Evolutionary conservation across 2,329 filamentous ascomycete genomes (phyloP).

Genomic region (Aspergillus aculeatus): DNA sequence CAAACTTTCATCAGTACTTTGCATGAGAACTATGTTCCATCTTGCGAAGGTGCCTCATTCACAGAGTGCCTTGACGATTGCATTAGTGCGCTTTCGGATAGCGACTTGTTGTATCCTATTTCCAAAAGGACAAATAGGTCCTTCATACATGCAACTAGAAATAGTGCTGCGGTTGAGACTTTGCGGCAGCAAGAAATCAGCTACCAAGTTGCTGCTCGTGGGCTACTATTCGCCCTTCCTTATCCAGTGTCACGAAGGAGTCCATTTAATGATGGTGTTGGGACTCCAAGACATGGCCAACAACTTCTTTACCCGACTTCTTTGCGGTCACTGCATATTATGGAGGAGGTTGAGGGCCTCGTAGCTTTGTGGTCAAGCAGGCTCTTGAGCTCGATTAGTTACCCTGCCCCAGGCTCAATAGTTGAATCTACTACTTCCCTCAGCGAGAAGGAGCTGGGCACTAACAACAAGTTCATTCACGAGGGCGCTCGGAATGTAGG

Average conservation of each 20-base stretch:
- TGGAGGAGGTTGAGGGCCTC: conserved; percentile 75
- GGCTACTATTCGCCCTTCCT: conserved; percentile 80
- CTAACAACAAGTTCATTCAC: not conserved
- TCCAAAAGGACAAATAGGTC: conserved; percentile 26
- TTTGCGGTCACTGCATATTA: conserved; percentile 76
- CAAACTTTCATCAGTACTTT: conserved; percentile 85
- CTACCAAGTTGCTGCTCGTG: conserved; percentile 86
- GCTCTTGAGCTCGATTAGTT: conserved; percentile 34
- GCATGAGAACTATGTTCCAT: conserved; percentile 90
- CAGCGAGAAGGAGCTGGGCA: not conserved
- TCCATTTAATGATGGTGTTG: conserved; percentile 37
- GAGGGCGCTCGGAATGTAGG: conserved; percentile 5
- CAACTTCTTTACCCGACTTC: conserved; percentile 93
- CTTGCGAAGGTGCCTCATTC: conserved; percentile 67
- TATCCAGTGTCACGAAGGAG: conserved; percentile 70
- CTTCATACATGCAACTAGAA: conserved; percentile 57
- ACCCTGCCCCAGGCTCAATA: conserved; percentile 27
- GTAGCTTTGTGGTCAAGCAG: conserved; percentile 49
- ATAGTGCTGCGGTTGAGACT: conserved; percentile 53
- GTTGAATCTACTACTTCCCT: not conserved
- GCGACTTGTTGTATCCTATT: conserved; percentile 78
- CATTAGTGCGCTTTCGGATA: conserved; percentile 80
- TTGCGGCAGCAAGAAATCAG: conserved; percentile 91
- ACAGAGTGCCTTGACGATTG: conserved; percentile 81
- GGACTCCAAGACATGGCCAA: conserved; percentile 59